A percentile compares a stretch with the other conserved stretches of the same genome.
These are phyloP conservation scores for Aspergillus vadensis DNA, from an alignment of 2,329 filamentous ascomycete species.

Conservation along the genomic window DNA sequence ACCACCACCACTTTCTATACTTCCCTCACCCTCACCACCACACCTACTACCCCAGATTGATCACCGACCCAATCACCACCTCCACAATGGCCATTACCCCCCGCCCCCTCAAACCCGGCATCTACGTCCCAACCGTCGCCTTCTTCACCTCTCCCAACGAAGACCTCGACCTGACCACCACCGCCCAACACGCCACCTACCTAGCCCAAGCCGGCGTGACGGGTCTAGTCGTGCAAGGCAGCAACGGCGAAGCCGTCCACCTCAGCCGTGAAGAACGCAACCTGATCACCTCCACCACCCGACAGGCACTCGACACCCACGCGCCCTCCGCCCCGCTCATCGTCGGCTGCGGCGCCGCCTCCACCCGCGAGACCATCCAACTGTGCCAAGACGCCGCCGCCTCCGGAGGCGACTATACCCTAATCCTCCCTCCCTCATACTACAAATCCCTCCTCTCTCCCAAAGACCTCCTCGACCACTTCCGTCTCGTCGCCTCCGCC, in stretches of 20 bases:
- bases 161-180: constrained; percentile 65
- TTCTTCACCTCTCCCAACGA: constrained; percentile 68
- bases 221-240: constrained; percentile 75
- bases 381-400: constrained; percentile 69
- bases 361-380: constrained; percentile 70
- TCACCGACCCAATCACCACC: background rate
- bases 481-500: constrained; percentile 63
- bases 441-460: constrained; percentile 68
- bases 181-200: constrained; percentile 62
- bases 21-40: background rate
- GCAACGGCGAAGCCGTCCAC: constrained; percentile 81
- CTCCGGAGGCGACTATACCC: constrained; percentile 72
- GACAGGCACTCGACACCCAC: constrained; percentile 66
- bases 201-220: constrained; percentile 72
- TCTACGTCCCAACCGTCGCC: constrained; percentile 74
- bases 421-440: constrained; percentile 76
- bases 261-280: constrained; percentile 70
- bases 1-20: background rate
- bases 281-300: constrained; percentile 68
- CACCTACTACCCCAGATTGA: background rate
- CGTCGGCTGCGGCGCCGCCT: constrained; percentile 73
- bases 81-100: constrained; percentile 22
- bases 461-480: constrained; percentile 63
- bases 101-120: constrained; percentile 49
- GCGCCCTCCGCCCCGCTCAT: constrained; percentile 69